Evolutionary conservation across 257 asterid genomes (phyloP).

Genomic region (Solanum medicagineum): DNA sequence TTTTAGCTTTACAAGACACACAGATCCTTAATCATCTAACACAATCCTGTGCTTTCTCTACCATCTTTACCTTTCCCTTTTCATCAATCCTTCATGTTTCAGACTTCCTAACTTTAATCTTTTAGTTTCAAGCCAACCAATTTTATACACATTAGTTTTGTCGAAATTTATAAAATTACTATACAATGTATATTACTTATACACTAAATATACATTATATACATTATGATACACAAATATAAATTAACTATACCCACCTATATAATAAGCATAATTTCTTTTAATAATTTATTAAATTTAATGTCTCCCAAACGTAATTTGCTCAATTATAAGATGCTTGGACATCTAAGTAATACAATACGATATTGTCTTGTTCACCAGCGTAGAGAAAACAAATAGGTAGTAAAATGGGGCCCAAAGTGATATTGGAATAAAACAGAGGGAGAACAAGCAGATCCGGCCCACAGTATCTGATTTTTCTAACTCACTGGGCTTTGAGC

Average conservation of each 20-base stretch:
- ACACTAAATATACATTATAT: too few species aligned
- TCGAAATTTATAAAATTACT: too few species aligned
- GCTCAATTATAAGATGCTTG: neutral
- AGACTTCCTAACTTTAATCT: neutral
- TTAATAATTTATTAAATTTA: too few species aligned
- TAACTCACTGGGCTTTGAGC: neutral
- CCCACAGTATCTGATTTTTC: neutral
- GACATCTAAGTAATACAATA: neutral
- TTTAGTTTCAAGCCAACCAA: too few species aligned
- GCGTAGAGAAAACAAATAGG: neutral
- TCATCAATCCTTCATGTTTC: neutral
- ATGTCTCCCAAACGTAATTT: too few species aligned
- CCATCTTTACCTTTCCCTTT: neutral
- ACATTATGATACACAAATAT: too few species aligned
- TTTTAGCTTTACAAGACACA: neutral
- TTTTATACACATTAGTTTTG: fast-evolving
- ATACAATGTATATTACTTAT: too few species aligned
- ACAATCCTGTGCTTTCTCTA: neutral
- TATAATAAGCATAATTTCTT: too few species aligned
- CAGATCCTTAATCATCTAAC: neutral
- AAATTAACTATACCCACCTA: too few species aligned
- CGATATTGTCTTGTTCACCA: neutral
- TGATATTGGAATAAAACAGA: neutral
- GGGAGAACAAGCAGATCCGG: slow-evolving; percentile 2
- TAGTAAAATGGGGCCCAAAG: neutral